Percentiles rank a stretch among this genome's conserved stretches.
Conservation (phyloP, 176 grass and related monocot species). For the Stipa capillata region DNA sequence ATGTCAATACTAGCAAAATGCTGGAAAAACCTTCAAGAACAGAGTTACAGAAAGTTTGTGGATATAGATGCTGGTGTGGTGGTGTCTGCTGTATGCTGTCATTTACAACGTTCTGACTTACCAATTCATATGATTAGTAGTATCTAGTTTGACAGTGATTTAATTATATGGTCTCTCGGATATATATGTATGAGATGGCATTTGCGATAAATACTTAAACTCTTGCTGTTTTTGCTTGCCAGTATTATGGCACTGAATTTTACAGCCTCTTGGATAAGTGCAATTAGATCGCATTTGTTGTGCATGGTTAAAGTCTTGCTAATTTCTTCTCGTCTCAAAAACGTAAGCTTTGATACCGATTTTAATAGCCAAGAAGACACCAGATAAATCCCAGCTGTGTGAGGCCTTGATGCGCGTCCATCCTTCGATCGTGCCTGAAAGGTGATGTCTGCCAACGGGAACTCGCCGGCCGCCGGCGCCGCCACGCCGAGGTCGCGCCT, state of each 20-base stretch:
- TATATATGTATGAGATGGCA: background rate
- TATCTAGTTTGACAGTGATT: too few relatives aligned
- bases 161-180: too few relatives aligned
- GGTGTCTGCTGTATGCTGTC: background rate
- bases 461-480: background rate
- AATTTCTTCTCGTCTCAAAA: background rate
- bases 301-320: constrained; percentile 9
- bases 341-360: constrained; percentile 25
- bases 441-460: constrained; percentile 21
- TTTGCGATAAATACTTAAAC: background rate
- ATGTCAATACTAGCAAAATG: background rate
- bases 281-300: constrained; percentile 8
- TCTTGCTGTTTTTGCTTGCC: background rate
- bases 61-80: background rate
- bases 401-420: background rate
- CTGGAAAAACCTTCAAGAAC: background rate
- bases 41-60: too few relatives aligned
- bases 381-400: constrained; percentile 22
- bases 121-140: background rate
- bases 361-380: background rate
- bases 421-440: background rate
- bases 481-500: constrained; percentile 26
- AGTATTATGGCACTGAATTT: background rate
- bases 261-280: background rate
- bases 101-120: background rate